phyloP scores from a whole-genome alignment of 192 early-diverging fungal genomes.

The Linnemannia exigua region DNA sequence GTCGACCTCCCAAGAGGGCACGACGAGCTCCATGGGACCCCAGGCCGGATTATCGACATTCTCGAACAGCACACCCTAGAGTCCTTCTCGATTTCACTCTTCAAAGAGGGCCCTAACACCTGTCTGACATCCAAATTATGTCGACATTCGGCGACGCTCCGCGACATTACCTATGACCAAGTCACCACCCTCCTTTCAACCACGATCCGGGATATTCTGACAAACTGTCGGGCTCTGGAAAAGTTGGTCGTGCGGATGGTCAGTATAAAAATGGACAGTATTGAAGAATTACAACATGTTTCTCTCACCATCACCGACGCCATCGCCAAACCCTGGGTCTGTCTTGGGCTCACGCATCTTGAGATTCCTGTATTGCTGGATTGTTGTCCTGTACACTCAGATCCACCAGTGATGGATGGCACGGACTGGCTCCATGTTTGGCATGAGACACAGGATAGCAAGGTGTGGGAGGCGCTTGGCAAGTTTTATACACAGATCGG shows the following conservation, averaged over 20 bases:
- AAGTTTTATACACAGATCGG: neutral
- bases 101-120: neutral
- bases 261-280: neutral
- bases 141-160: neutral
- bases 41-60: neutral
- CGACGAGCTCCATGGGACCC: neutral
- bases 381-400: neutral
- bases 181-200: neutral
- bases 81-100: neutral
- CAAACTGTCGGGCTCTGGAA: neutral
- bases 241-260: neutral
- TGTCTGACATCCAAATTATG: neutral
- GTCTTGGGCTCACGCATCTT: neutral
- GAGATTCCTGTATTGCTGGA: neutral
- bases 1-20: neutral
- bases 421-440: neutral
- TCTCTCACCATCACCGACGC: neutral
- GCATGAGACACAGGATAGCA: neutral
- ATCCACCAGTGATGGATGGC: neutral
- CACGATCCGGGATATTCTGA: neutral
- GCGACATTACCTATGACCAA: neutral
- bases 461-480: neutral
- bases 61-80: neutral
- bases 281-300: neutral
- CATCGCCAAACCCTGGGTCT: neutral